phyloP scores from a whole-genome alignment of 495 filamentous ascomycete species.

The Aspergillus bridgeri region DNA sequence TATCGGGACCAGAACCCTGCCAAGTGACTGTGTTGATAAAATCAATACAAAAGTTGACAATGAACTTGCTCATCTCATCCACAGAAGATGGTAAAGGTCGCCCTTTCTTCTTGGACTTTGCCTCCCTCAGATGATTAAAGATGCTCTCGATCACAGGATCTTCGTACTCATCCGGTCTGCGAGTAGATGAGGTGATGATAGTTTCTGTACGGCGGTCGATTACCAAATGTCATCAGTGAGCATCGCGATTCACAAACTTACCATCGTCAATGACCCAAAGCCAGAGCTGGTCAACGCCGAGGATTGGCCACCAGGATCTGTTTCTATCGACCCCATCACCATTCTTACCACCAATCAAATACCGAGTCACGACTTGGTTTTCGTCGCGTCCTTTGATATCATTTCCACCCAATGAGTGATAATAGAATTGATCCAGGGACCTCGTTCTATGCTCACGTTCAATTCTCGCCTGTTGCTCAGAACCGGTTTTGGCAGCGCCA shows the following conservation, averaged over 20 bases:
- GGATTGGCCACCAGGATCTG: conserved; percentile 29
- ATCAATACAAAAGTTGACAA: conserved; percentile 33
- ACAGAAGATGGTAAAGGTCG: conserved; percentile 16
- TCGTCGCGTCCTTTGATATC: conserved; percentile 50
- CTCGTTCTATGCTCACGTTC: not conserved
- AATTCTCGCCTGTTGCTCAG: not conserved
- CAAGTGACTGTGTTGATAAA: conserved; percentile 32
- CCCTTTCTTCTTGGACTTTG: not conserved
- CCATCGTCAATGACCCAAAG: conserved; percentile 54
- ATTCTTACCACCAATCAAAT: not conserved
- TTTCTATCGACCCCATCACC: not conserved
- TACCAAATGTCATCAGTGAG: not conserved
- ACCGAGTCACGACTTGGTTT: conserved; percentile 51
- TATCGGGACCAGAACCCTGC: not conserved
- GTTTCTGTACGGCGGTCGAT: not conserved
- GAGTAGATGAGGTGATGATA: not conserved
- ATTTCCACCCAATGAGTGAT: conserved; percentile 35
- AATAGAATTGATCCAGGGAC: not conserved
- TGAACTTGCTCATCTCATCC: conserved; percentile 48
- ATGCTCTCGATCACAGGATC: not conserved
- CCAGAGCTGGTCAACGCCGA: conserved; percentile 62
- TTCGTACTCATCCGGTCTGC: not conserved
- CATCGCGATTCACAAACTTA: conserved; percentile 25
- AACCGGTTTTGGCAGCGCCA: not conserved
- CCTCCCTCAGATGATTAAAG: not conserved